phyloP scores from a whole-genome alignment of 179 eudicot species.

The Spinacia oleracea region DNA sequence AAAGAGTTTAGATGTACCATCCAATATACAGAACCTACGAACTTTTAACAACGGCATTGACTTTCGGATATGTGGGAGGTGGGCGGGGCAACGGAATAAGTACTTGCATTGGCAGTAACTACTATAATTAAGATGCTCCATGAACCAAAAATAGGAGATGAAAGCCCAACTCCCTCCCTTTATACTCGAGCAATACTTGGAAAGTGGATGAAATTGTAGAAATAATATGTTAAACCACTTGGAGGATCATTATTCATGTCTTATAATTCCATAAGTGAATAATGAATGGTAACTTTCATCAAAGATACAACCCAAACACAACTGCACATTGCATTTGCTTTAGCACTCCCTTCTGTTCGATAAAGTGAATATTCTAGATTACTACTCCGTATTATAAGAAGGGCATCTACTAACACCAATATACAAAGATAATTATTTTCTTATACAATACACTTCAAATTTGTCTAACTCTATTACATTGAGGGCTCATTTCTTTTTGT shows the following conservation, averaged over 20 bases:
- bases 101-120: neutral
- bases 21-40: neutral
- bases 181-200: neutral
- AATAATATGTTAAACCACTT: neutral
- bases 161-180: neutral
- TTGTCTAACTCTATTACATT: neutral
- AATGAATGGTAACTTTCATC: neutral
- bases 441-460: neutral
- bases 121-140: neutral
- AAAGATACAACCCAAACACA: neutral
- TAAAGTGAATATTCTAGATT: no score
- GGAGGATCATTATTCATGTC: neutral
- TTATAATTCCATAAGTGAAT: neutral
- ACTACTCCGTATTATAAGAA: no score
- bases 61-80: neutral
- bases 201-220: neutral
- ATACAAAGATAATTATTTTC: no score
- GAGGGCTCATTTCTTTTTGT: neutral
- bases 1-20: neutral
- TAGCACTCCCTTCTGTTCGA: neutral
- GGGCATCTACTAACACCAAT: no score
- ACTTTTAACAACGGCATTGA: neutral
- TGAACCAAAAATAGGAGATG: neutral
- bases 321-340: neutral
- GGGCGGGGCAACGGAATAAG: neutral